phyloP scores from a whole-genome alignment of 169 alveolate species.

The Prorocentrum cordatum region DNA sequence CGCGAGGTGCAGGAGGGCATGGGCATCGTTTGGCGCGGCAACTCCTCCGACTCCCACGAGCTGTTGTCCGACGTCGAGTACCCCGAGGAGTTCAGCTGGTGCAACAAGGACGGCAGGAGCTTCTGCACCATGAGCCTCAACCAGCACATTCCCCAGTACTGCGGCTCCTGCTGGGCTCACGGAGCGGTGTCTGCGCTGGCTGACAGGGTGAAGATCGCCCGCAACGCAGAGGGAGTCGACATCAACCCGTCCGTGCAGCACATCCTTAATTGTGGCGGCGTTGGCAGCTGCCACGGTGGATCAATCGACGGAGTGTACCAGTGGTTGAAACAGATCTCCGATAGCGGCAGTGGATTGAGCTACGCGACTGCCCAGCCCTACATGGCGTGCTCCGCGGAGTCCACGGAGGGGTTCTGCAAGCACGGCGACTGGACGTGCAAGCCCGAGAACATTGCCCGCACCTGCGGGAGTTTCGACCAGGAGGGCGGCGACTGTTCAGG shows the following conservation, averaged over 20 bases:
- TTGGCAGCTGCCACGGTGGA: conserved; percentile 51
- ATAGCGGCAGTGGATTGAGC: conserved; percentile 13
- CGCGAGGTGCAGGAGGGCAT: too few species aligned
- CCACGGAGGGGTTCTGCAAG: conserved; percentile 22
- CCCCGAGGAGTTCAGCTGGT: too few species aligned
- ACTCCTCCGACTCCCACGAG: too few species aligned
- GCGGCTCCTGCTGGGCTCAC: conserved; percentile 67
- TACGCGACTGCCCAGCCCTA: conserved; percentile 63
- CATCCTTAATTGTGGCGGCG: conserved; percentile 55
- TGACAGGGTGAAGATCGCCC: conserved; percentile 22
- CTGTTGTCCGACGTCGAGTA: too few species aligned
- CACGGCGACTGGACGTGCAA: conserved; percentile 42
- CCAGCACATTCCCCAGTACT: conserved; percentile 77
- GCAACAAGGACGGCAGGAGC: too few species aligned
- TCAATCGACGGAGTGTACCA: conserved; percentile 61
- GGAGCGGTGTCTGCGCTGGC: conserved; percentile 28
- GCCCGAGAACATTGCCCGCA: conserved; percentile 40
- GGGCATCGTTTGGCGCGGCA: too few species aligned
- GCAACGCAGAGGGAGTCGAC: neutral
- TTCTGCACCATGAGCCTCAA: conserved; percentile 71
- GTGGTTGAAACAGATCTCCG: conserved; percentile 17
- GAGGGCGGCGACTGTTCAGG: neutral
- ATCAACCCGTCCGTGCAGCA: conserved; percentile 59
- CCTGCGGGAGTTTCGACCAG: neutral
- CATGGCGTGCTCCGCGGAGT: conserved; percentile 50